Evolutionary conservation across 495 filamentous ascomycete species (phyloP), one percentile per base, ranked within the genome.

Genomic region (Xylaria intraflava): DNA sequence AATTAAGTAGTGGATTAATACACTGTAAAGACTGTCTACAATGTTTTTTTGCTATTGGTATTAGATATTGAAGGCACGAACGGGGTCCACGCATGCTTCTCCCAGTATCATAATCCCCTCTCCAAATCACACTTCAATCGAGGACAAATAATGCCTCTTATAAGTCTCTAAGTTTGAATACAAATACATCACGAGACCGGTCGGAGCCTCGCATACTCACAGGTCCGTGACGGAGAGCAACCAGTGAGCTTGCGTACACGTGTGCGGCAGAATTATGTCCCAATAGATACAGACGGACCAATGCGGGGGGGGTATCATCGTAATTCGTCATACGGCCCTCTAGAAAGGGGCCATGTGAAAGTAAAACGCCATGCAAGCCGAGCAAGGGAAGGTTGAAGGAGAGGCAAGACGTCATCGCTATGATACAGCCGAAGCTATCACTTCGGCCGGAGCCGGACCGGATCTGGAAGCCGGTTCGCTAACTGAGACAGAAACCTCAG

Each of bases 401-500:
- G 16, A 20, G 24, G 43, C 30, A 17, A 46, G 11, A 26, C 8
- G 33, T 1, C 45, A 43, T 49, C 19, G 17, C 16, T 55, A 49
- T 55, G 38, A 19, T 48, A 38, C 35, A n/a, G 19, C 10, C 26
- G 45, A 30, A 42, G 24, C 36, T 7, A 49, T 27, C 16, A 47
- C 22, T 46, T 59, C 49, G 17, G 47, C 43, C 48, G 51, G 56
- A 46, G 56, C 23, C 16, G 58, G 61, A 20, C 61, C 64, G n/a
- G 61, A 61, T 26, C 64, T 61, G 26, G 64, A 66, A 12, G 47
- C 61, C 16, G 59, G 53, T 31, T 64, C 57, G 22, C 59, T 67
- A 10, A 57, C 49, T 42, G 65, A 60, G 19, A 62, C 57, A 5
- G 65, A 80, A 40, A 89, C 73, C 62, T 89, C 82, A 1, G 88